These are phyloP conservation scores for Cucumis melo DNA, from an alignment of 306 rosid genomes.

Conservation along the genomic window DNA sequence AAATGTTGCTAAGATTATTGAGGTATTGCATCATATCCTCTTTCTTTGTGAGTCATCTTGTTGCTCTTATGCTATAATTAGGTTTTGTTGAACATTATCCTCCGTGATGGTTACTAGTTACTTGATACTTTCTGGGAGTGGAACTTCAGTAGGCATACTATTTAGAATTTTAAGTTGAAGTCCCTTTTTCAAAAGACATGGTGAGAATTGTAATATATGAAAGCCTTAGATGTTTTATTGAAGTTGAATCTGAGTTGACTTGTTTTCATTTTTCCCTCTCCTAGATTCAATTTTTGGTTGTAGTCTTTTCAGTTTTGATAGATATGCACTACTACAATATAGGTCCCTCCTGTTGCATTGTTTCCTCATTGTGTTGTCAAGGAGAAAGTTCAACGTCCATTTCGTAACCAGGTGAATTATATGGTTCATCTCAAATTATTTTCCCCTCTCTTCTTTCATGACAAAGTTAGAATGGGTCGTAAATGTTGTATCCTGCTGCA, in stretches of 20 bases:
- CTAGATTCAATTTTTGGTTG: neutral
- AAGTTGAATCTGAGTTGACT: neutral
- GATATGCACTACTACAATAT: conserved; percentile 14
- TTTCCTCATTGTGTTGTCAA: conserved; percentile 66
- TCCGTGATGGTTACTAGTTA: neutral
- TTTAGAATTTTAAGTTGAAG: neutral
- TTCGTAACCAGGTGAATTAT: conserved; percentile 59
- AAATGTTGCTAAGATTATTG: conserved; percentile 65
- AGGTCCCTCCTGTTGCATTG: conserved; percentile 82
- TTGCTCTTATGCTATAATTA: neutral
- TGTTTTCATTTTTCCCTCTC: conserved; percentile 6
- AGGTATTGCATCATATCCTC: conserved; percentile 31
- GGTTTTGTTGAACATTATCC: neutral
- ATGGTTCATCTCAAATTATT: neutral
- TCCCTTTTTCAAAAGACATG: neutral
- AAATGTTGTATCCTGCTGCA: conserved; percentile 14
- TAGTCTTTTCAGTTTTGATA: neutral
- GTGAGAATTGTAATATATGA: neutral
- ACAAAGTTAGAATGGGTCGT: neutral
- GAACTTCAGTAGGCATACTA: neutral
- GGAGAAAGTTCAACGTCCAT: conserved; percentile 63
- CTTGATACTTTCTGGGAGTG: neutral
- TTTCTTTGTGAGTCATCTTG: neutral
- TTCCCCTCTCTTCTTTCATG: neutral
- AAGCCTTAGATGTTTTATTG: neutral